Evolutionary conservation across 306 rosid species (phyloP).

Genomic region (Malus sylvestris): DNA sequence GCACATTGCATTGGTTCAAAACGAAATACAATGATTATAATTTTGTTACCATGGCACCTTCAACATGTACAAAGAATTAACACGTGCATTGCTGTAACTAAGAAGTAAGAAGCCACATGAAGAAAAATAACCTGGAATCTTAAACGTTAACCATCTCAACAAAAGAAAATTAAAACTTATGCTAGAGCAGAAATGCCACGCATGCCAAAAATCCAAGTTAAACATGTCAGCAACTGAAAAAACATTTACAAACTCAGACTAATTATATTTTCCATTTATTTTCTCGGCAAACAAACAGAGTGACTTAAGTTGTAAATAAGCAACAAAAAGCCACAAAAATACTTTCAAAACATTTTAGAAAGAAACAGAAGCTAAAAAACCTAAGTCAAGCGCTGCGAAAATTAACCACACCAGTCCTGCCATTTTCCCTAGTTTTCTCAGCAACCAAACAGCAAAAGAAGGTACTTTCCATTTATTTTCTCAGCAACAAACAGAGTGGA

Average conservation of each 20-base stretch:
- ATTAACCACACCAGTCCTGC: not conserved
- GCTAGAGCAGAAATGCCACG: not conserved
- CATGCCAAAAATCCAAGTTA: not conserved
- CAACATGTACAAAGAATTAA: not conserved
- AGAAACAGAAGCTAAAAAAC: not conserved
- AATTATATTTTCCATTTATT: not conserved
- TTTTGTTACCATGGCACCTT: not conserved
- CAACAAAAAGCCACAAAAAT: not conserved
- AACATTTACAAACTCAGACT: too few species aligned
- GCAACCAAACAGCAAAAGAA: not conserved
- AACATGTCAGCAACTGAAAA: not conserved
- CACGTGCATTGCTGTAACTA: not conserved
- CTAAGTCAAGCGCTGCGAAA: not conserved
- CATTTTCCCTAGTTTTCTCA: slow-evolving; percentile 1
- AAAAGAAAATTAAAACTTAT: too few species aligned
- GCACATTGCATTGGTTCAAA: not conserved
- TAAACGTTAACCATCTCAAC: too few species aligned
- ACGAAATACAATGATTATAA: not conserved
- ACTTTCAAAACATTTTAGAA: not conserved
- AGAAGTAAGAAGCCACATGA: not conserved
- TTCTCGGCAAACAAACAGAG: not conserved
- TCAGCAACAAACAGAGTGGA: not conserved
- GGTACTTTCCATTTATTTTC: not conserved
- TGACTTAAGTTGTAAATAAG: not conserved
- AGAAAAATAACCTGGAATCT: not conserved